Percentiles rank a stretch among this genome's conserved stretches.
phyloP scores from a whole-genome alignment of 139 green algal species.

The Micractinium conductrix region DNA sequence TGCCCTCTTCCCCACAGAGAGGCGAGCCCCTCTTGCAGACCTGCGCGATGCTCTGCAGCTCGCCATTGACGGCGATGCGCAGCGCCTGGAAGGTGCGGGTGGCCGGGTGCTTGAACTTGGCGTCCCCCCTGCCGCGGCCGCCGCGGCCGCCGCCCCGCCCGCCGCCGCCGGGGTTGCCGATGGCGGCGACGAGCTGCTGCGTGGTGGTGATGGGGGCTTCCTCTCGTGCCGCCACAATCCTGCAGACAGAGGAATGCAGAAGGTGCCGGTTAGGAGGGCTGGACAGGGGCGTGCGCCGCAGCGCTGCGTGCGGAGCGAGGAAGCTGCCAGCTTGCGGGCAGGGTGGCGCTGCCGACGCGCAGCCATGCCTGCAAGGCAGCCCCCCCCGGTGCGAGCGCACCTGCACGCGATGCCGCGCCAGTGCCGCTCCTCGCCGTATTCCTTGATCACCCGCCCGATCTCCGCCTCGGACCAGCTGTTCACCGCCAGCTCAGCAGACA shows the following conservation, averaged over 20 bases:
- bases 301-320: too few relatives aligned
- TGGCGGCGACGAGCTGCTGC: slow-evolving; percentile 61
- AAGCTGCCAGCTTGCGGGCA: too few relatives aligned
- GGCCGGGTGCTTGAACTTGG: slow-evolving; percentile 86
- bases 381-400: too few relatives aligned
- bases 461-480: slow-evolving; percentile 89
- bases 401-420: slow-evolving; percentile 79
- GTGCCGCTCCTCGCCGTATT: slow-evolving; percentile 94
- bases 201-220: slow-evolving; percentile 77
- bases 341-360: too few relatives aligned
- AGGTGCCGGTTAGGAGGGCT: too few relatives aligned
- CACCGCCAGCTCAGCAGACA: slow-evolving; percentile 83
- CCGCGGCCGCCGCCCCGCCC: slow-evolving; percentile 11
- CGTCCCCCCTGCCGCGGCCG: neutral
- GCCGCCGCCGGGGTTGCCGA: slow-evolving; percentile 61
- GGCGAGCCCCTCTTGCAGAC: neutral
- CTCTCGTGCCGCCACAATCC: slow-evolving; percentile 62
- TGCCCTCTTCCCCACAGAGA: neutral
- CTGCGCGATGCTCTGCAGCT: slow-evolving; percentile 80
- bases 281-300: too few relatives aligned
- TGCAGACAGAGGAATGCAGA: neutral
- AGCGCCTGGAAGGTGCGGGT: slow-evolving; percentile 84
- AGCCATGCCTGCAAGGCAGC: too few relatives aligned
- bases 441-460: slow-evolving; percentile 84
- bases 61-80: slow-evolving; percentile 96